Percentiles rank a stretch among this genome's conserved stretches.
Evolutionary conservation across 768 basidiomycete species (phyloP).

Genomic region (Rhodocollybia butyracea): DNA sequence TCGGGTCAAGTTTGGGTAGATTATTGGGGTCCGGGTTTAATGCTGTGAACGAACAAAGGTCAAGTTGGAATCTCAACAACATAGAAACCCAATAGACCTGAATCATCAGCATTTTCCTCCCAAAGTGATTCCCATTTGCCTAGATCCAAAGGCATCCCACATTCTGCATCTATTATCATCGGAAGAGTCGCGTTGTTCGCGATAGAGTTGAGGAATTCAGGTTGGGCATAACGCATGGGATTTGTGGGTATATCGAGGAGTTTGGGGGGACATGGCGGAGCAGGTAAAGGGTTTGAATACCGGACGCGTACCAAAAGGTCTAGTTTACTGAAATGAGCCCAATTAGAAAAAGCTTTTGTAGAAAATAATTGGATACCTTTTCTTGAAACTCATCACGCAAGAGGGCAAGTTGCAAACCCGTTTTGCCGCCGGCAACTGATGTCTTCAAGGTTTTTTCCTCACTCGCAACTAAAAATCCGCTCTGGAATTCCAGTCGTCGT

Average conservation of each 20-base stretch:
- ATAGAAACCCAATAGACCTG: slow-evolving; percentile 36
- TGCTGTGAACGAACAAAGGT: slow-evolving; percentile 23
- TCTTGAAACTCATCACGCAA: slow-evolving; percentile 49
- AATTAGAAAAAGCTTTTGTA: slow-evolving; percentile 23
- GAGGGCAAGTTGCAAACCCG: neutral
- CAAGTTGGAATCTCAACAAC: neutral
- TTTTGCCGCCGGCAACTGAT: slow-evolving; percentile 6
- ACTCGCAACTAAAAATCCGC: slow-evolving; percentile 2
- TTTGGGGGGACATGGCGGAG: slow-evolving; percentile 97
- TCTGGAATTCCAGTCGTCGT: slow-evolving; percentile 29
- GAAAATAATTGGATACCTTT: slow-evolving; percentile 32
- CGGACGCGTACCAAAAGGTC: slow-evolving; percentile 92
- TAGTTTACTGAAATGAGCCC: slow-evolving; percentile 52
- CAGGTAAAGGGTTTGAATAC: slow-evolving; percentile 90
- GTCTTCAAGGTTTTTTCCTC: slow-evolving; percentile 1
- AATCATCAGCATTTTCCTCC: slow-evolving; percentile 74
- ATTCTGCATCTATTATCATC: slow-evolving; percentile 96
- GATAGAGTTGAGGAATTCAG: slow-evolving; percentile 79
- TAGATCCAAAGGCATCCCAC: slow-evolving; percentile 93
- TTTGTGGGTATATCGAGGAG: slow-evolving; percentile 89
- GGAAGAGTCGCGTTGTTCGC: slow-evolving; percentile 82
- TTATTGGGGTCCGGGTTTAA: slow-evolving; percentile 67
- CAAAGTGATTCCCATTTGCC: slow-evolving; percentile 80
- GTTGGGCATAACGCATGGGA: slow-evolving; percentile 81
- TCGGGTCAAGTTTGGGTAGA: slow-evolving; percentile 63